phyloP scores from a whole-genome alignment of 1,284 basidiomycete genomes.

The Trichosporon sp. region DNA sequence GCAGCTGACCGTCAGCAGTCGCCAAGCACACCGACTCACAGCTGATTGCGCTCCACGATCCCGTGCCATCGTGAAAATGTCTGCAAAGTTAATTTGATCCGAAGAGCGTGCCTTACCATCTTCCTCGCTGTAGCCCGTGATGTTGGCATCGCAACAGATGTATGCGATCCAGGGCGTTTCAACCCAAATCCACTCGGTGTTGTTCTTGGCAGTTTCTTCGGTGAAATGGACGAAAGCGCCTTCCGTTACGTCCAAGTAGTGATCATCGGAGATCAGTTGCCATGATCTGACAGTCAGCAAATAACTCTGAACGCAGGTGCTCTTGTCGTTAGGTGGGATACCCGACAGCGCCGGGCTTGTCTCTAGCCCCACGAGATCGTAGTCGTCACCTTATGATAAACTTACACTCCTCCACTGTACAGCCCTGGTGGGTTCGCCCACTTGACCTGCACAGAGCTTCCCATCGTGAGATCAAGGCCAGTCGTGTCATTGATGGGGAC shows the following conservation, averaged over 20 bases:
- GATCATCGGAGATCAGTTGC: conserved; percentile 30
- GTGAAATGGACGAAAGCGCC: conserved; percentile 79
- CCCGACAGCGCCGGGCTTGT: neutral
- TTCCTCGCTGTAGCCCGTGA: conserved; percentile 62
- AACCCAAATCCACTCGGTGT: conserved; percentile 44
- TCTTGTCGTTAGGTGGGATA: neutral
- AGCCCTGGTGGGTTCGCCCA: conserved; percentile 61
- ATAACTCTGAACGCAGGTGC: neutral
- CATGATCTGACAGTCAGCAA: conserved; percentile 22
- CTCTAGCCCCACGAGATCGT: neutral
- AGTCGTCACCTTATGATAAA: conserved; percentile 20
- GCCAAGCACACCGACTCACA: conserved; percentile 55
- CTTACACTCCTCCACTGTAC: conserved; percentile 49
- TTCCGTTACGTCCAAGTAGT: conserved; percentile 57
- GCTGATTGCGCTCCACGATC: conserved; percentile 76
- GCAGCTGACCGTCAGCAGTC: conserved; percentile 59
- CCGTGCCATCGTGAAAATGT: conserved; percentile 77
- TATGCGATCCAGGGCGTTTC: conserved; percentile 84
- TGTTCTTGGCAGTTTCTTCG: conserved; percentile 62
- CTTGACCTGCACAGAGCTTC: conserved; percentile 61
- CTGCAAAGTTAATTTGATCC: conserved; percentile 45
- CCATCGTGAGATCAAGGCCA: conserved; percentile 52
- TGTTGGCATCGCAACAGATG: conserved; percentile 76
- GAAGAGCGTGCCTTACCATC: conserved; percentile 40
- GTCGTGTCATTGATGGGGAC: conserved; percentile 67